phyloP scores from a whole-genome alignment of 495 filamentous ascomycete genomes.

The Penicillium goetzii region DNA sequence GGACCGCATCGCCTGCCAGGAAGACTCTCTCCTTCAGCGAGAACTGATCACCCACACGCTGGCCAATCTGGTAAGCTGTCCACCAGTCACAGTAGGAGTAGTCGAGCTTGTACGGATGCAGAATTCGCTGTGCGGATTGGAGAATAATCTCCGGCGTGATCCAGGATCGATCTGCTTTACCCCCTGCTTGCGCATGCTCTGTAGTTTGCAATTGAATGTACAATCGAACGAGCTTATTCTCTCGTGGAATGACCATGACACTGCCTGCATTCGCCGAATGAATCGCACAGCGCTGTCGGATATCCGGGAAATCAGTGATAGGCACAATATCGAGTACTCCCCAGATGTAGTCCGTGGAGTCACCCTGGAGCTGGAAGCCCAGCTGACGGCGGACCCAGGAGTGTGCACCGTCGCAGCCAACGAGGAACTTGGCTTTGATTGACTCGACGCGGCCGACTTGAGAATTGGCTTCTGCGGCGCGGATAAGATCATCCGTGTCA shows the following conservation, averaged over 20 bases:
- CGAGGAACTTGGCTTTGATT: slow-evolving; percentile 62
- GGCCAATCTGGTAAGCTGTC: slow-evolving; percentile 64
- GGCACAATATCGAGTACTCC: slow-evolving; percentile 65
- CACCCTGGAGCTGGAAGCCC: slow-evolving; percentile 57
- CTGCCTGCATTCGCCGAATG: slow-evolving; percentile 61
- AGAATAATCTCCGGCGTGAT: slow-evolving; percentile 64
- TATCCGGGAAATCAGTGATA: slow-evolving; percentile 68
- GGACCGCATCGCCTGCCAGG: slow-evolving; percentile 64
- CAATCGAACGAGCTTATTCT: slow-evolving; percentile 66
- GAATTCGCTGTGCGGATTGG: slow-evolving; percentile 59
- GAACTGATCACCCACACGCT: slow-evolving; percentile 66
- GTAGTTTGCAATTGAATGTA: slow-evolving; percentile 68
- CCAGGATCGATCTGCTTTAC: slow-evolving; percentile 50
- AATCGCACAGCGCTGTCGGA: slow-evolving; percentile 64
- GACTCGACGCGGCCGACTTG: slow-evolving; percentile 36
- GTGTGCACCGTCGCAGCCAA: slow-evolving; percentile 67
- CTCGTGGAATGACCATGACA: slow-evolving; percentile 69
- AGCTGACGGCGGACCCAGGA: slow-evolving; percentile 60
- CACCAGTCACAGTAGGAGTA: slow-evolving; percentile 67
- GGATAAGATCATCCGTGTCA: slow-evolving; percentile 60
- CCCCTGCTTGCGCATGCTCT: slow-evolving; percentile 24
- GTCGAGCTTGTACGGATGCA: slow-evolving; percentile 63
- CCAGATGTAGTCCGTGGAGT: slow-evolving; percentile 64
- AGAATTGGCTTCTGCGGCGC: slow-evolving; percentile 29
- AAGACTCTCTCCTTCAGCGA: slow-evolving; percentile 64